Evolutionary conservation across 805 yeast genomes (phyloP).

Genomic region (Deakozyma indianensis): DNA sequence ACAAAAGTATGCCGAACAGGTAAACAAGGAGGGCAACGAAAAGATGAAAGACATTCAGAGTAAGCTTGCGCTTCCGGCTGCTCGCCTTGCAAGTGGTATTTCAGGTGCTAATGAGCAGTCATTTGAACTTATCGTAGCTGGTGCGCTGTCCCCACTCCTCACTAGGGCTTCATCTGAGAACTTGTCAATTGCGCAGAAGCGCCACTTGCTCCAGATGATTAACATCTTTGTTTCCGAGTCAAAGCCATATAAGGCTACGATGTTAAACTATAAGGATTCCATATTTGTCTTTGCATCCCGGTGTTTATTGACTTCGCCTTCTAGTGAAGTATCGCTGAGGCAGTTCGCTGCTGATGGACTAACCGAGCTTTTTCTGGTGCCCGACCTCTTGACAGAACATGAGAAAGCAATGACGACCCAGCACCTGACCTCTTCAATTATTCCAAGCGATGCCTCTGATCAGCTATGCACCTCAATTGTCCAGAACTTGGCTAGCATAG

Average conservation of each 20-base stretch:
- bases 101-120: conserved; percentile 32
- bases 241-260: neutral
- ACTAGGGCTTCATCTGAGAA: neutral
- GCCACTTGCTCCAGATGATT: neutral
- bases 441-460: conserved; percentile 37
- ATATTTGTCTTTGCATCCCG: conserved; percentile 2
- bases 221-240: neutral
- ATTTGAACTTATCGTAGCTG: conserved; percentile 25
- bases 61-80: conserved; percentile 47
- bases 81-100: conserved; percentile 41
- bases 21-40: conserved; percentile 29
- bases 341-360: conserved; percentile 53
- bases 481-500: conserved; percentile 37
- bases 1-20: conserved; percentile 19
- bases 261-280: neutral
- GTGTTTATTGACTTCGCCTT: conserved; percentile 44
- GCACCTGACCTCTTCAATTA: conserved; percentile 26
- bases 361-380: conserved; percentile 30
- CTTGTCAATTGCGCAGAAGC: neutral
- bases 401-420: conserved; percentile 7
- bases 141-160: conserved; percentile 22
- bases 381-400: conserved; percentile 15
- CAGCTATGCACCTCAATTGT: conserved; percentile 39
- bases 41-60: conserved; percentile 36
- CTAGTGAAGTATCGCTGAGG: conserved; percentile 54